Conservation (phyloP, 805 yeast genomes). For the Schizosaccharomyces osmophilus region DNA sequence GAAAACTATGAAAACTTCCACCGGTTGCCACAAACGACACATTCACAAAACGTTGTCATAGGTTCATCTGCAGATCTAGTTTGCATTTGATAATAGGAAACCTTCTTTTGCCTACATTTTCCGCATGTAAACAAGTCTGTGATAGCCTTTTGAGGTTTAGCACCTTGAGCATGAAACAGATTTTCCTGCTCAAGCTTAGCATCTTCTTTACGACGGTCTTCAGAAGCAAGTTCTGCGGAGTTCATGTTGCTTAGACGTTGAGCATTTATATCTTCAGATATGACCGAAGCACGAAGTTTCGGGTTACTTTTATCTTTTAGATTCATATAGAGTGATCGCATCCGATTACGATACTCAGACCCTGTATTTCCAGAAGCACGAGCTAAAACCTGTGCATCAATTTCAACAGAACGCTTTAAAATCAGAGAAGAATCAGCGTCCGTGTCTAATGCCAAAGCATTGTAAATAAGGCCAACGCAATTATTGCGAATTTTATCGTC, state of each 20-base stretch:
- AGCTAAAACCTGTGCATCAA: constrained; percentile 48
- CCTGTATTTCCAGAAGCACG: constrained; percentile 26
- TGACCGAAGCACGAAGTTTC: constrained; percentile 44
- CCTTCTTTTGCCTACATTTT: constrained; percentile 91
- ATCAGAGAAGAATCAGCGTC: constrained; percentile 34
- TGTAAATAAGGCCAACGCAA: constrained; percentile 60
- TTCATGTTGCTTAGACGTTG: constrained; percentile 49
- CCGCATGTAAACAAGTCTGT: constrained; percentile 95
- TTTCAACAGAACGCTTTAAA: constrained; percentile 35
- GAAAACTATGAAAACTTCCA: constrained; percentile 67
- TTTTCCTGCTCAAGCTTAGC: constrained; percentile 71
- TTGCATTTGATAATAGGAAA: constrained; percentile 90
- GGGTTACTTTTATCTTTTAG: constrained; percentile 78
- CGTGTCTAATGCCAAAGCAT: constrained; percentile 69
- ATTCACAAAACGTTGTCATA: constrained; percentile 88
- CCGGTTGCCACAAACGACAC: constrained; percentile 91
- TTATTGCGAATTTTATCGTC: constrained; percentile 63
- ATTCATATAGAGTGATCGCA: constrained; percentile 69
- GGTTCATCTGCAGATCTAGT: constrained; percentile 98
- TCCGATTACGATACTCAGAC: constrained; percentile 48
- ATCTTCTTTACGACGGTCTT: constrained; percentile 58
- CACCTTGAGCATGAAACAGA: constrained; percentile 90
- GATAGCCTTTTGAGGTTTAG: constrained; percentile 81
- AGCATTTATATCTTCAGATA: constrained; percentile 42
- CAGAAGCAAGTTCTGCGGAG: constrained; percentile 92